phyloP scores from a whole-genome alignment of 2,329 filamentous ascomycete species.

The Myriosclerotinia curreyana region DNA sequence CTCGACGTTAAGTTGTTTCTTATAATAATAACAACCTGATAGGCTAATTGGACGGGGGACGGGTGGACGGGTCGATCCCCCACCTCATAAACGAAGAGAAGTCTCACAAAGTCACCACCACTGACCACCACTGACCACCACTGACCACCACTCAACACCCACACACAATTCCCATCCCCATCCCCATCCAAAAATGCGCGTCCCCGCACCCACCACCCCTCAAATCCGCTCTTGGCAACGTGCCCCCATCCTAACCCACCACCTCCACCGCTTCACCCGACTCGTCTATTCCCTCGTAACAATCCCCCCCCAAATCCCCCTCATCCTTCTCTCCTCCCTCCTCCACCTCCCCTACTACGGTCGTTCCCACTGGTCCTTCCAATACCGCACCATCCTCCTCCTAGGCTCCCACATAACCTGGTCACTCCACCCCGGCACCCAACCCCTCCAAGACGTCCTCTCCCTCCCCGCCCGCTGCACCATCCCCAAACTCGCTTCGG shows the following conservation, averaged over 20 bases:
- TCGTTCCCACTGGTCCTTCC: not conserved
- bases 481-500: not conserved
- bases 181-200: not conserved
- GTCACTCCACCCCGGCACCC: not conserved
- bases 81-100: not conserved
- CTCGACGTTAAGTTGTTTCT: slow-evolving; percentile 5
- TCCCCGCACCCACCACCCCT: not conserved
- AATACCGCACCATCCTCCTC: not conserved
- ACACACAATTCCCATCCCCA: not conserved
- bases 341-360: not conserved
- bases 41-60: not conserved
- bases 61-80: not conserved
- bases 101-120: too few relatives aligned
- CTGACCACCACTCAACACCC: not conserved
- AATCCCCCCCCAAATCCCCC: not conserved
- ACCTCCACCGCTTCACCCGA: not conserved
- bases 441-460: not conserved
- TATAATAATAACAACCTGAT: not conserved
- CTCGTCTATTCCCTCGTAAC: not conserved
- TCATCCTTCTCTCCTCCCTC: not conserved
- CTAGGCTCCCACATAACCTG: not conserved
- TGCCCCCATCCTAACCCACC: not conserved
- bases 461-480: slow-evolving; percentile 3
- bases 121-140: too few relatives aligned
- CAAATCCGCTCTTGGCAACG: slow-evolving; percentile 13